phyloP scores from a whole-genome alignment of 371 early-diverging fungal genomes.

The Syncephalastrum sp. region DNA sequence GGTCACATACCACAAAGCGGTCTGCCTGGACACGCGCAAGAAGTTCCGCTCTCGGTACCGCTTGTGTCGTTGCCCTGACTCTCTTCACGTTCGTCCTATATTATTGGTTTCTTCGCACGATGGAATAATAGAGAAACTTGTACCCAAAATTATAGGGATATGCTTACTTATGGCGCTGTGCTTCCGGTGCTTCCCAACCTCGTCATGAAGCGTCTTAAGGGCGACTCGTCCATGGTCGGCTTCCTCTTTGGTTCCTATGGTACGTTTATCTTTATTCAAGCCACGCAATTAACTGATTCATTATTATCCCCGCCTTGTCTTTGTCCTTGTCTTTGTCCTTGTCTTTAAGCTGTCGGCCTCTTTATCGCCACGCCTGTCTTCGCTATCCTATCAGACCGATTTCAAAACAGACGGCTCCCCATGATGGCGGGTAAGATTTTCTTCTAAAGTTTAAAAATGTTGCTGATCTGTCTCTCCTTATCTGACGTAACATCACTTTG shows the following conservation, averaged over 20 bases:
- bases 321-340: neutral
- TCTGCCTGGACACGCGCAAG: constrained; percentile 44
- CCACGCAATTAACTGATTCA: neutral
- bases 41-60: constrained; percentile 46
- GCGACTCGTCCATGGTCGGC: constrained; percentile 68
- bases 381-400: constrained; percentile 76
- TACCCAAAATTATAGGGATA: constrained; percentile 50
- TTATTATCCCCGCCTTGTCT: neutral
- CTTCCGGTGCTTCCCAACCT: constrained; percentile 83
- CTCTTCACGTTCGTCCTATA: constrained; percentile 50
- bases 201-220: constrained; percentile 62
- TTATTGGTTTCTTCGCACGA: constrained; percentile 2
- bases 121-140: neutral
- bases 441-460: neutral
- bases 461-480: neutral
- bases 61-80: constrained; percentile 56
- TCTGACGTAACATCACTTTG: constrained; percentile 1
- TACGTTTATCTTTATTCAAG: constrained; percentile 14
- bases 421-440: constrained; percentile 72
- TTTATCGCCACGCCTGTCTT: constrained; percentile 76
- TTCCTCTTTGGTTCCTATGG: constrained; percentile 83
- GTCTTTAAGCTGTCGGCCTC: constrained; percentile 64
- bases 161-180: constrained; percentile 79
- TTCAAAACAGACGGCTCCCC: constrained; percentile 67
- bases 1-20: neutral